Evolutionary conservation across 2,329 filamentous ascomycete genomes (phyloP).

Genomic region (Daldinia sp.): DNA sequence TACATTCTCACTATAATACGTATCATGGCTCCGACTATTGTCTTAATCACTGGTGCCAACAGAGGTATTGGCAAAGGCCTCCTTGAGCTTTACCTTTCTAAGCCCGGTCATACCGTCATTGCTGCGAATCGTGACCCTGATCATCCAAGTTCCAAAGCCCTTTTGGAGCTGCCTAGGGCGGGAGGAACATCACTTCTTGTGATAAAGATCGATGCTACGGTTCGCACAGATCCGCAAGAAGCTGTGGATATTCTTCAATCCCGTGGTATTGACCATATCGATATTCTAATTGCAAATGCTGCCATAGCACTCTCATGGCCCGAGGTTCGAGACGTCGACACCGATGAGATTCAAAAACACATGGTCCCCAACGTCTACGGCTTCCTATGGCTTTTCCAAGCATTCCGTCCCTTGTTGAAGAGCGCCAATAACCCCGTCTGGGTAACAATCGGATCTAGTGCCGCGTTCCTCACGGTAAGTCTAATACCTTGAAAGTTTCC

Average conservation of each 20-base stretch:
- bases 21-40: slow-evolving; percentile 12
- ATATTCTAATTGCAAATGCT: slow-evolving; percentile 62
- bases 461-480: slow-evolving; percentile 36
- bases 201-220: slow-evolving; percentile 52
- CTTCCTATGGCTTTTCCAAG: slow-evolving; percentile 53
- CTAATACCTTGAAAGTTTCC: too few relatives aligned
- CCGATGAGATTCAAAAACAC: slow-evolving; percentile 50
- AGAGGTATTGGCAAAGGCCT: slow-evolving; percentile 50
- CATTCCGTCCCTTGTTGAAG: slow-evolving; percentile 50
- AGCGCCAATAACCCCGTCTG: slow-evolving; percentile 47
- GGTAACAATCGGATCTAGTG: slow-evolving; percentile 48
- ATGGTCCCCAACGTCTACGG: slow-evolving; percentile 54
- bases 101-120: slow-evolving; percentile 63
- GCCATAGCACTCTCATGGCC: slow-evolving; percentile 50
- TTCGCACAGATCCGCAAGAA: slow-evolving; percentile 44
- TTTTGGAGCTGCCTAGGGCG: slow-evolving; percentile 48
- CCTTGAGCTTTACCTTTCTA: slow-evolving; percentile 50
- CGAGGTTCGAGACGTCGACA: slow-evolving; percentile 45
- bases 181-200: slow-evolving; percentile 49
- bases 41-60: slow-evolving; percentile 50
- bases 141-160: slow-evolving; percentile 39
- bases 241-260: slow-evolving; percentile 46
- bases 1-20: too few relatives aligned
- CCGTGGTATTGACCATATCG: slow-evolving; percentile 52
- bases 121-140: slow-evolving; percentile 49